phyloP scores from a whole-genome alignment of 768 basidiomycete genomes.

The Amanita exitialis region DNA sequence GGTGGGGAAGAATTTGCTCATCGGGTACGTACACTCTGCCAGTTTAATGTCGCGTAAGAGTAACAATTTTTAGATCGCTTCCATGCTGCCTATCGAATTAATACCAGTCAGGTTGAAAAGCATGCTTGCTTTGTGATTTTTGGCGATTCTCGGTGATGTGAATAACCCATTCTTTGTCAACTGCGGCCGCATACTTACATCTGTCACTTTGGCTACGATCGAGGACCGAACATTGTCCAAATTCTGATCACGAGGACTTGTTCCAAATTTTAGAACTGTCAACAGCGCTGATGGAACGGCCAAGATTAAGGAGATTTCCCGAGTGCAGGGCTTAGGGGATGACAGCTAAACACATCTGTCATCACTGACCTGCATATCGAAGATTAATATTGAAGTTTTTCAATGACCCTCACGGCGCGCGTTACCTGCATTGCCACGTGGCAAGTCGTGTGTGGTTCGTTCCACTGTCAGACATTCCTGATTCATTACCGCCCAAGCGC shows the following conservation, averaged over 20 bases:
- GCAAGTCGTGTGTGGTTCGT: conserved; percentile 53
- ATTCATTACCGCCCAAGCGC: background rate
- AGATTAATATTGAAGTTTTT: conserved; percentile 41
- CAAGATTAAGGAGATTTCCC: background rate
- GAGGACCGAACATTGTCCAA: too few relatives aligned
- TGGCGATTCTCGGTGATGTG: conserved; percentile 2
- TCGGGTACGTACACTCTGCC: conserved; percentile 34
- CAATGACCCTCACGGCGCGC: conserved; percentile 35
- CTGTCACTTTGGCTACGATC: too few relatives aligned
- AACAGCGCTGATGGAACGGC: background rate
- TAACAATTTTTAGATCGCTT: conserved; percentile 20
- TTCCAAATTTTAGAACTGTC: background rate
- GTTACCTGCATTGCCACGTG: conserved; percentile 10
- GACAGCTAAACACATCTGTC: background rate
- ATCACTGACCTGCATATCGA: conserved; percentile 11
- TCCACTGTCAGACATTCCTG: conserved; percentile 49
- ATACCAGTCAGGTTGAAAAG: conserved; percentile 16
- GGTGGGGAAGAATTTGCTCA: conserved; percentile 61
- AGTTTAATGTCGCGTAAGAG: background rate
- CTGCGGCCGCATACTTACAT: too few relatives aligned
- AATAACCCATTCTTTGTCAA: background rate
- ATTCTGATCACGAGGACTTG: too few relatives aligned
- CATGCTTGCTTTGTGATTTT: conserved; percentile 11
- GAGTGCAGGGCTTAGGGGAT: conserved; percentile 1
- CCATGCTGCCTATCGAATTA: conserved; percentile 25